Evolutionary conservation across 1,284 basidiomycete genomes (phyloP), one percentile per base, ranked within the genome.

Genomic region (Cryptococcus neoformans): DNA sequence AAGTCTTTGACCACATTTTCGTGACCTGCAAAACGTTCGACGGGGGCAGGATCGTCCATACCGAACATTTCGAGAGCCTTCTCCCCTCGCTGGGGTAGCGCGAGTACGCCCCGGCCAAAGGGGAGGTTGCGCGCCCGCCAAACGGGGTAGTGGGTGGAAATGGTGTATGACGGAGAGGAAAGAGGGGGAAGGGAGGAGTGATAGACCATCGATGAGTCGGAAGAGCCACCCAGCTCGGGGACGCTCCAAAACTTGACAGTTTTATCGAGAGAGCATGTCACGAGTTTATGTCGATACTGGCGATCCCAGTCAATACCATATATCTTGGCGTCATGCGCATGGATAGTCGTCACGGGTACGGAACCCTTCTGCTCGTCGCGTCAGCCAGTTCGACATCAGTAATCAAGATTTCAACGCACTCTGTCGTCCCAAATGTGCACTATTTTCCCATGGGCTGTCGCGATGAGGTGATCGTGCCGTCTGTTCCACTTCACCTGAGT

Each of bases 401-500:
- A 21, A 21, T 21, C 21, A 47, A 21, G 40, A 36, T 36, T 35
- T 7, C 14, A 2, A 58, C 66, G 55, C 44, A 68, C 66, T 45
- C 74, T 62, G 50, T 66, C 62, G 57, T 76, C 74, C 74, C 74
- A 76, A 7, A 76, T 59, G 17, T 67, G 53, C 7, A 94, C 88
- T 62, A 88, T 83, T 62, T 89, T 87, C 54, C 85, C 83, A 70
- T 96, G 92, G 1, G 91, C 87, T 2, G 90, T 93, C 0, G 93
- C 93, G 1, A 97, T 80, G 5, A 94, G 79, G 62, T 95, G 86
- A 6, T 86, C 83, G 65, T 94, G 87, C 66, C 87, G 85, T 12
- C 90, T 82, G 69, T 94, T 96, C 90, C 92, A 97, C 76, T 96
- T 96, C 57, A 96, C 90, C 75, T 97, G 93, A 0, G 93, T 96